Percentiles rank a stretch among this genome's conserved stretches.
These are phyloP conservation scores for Xylaria grammica DNA, from an alignment of 495 filamentous ascomycete species.

Conservation along the genomic window DNA sequence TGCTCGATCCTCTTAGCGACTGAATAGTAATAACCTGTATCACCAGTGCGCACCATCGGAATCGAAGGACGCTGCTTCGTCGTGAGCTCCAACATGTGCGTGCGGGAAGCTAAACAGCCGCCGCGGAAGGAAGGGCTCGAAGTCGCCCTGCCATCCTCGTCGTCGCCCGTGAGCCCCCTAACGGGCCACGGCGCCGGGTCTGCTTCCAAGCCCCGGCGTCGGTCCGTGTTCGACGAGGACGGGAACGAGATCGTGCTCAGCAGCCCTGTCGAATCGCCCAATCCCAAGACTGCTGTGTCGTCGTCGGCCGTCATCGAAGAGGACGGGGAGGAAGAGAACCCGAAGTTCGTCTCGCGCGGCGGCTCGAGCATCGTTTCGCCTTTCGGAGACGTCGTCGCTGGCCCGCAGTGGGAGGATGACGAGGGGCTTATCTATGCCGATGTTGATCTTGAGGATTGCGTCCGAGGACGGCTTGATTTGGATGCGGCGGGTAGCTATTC, in stretches of 20 bases:
- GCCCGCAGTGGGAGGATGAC: conserved; percentile 84
- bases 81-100: conserved; percentile 85
- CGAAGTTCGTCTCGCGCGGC: conserved; percentile 64
- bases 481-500: conserved; percentile 82
- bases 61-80: conserved; percentile 85
- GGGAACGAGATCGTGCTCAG: conserved; percentile 54
- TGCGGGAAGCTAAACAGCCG: conserved; percentile 39
- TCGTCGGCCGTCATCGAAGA: conserved; percentile 18
- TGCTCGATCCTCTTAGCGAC: conserved; percentile 2
- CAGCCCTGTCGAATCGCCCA: neutral
- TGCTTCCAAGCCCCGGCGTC: conserved; percentile 16
- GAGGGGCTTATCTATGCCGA: conserved; percentile 52
- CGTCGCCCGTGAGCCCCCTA: neutral
- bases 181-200: neutral
- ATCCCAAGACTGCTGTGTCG: conserved; percentile 16
- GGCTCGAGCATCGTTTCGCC: conserved; percentile 85
- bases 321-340: conserved; percentile 3
- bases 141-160: conserved; percentile 40
- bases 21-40: conserved; percentile 31
- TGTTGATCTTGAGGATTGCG: conserved; percentile 58
- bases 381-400: conserved; percentile 74
- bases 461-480: conserved; percentile 61
- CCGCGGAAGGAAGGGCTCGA: conserved; percentile 42
- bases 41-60: conserved; percentile 71
- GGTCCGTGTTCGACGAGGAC: conserved; percentile 51